Conservation (phyloP, 2,329 filamentous ascomycete genomes). For the Stemphylium beticola region DNA sequence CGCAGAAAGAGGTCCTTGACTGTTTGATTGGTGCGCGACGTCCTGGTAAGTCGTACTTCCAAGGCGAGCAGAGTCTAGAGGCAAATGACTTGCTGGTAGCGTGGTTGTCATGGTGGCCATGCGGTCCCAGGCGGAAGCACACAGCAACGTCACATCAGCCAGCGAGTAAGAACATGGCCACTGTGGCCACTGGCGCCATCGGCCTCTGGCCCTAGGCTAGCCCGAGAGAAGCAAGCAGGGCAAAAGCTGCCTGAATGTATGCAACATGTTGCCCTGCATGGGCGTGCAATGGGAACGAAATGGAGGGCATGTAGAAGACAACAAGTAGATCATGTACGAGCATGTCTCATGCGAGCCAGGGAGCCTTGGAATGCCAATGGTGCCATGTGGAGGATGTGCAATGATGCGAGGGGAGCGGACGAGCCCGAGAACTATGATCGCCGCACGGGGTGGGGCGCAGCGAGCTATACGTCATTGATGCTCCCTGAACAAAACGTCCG, state of each 20-base stretch:
- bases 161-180: neutral
- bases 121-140: conserved; percentile 4
- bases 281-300: neutral
- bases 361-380: conserved; percentile 9
- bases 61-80: neutral
- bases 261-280: neutral
- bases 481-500: conserved; percentile 32
- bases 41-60: neutral
- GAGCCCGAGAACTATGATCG: conserved; percentile 17
- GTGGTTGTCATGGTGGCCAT: conserved; percentile 16
- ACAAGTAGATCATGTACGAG: neutral
- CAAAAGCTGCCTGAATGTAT: neutral
- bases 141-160: conserved; percentile 24
- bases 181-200: conserved; percentile 21
- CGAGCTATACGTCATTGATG: conserved; percentile 27
- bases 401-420: conserved; percentile 14
- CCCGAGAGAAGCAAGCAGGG: neutral
- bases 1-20: neutral
- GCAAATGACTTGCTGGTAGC: conserved; percentile 9
- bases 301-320: neutral
- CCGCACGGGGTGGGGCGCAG: conserved; percentile 9
- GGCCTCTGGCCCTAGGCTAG: neutral
- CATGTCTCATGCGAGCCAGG: neutral
- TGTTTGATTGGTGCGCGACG: neutral
- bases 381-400: conserved; percentile 16